Percentiles rank a stretch among this genome's conserved stretches.
These are phyloP conservation scores for Helotiales sp. DNA, from an alignment of 2,329 filamentous ascomycete species.

Conservation along the genomic window DNA sequence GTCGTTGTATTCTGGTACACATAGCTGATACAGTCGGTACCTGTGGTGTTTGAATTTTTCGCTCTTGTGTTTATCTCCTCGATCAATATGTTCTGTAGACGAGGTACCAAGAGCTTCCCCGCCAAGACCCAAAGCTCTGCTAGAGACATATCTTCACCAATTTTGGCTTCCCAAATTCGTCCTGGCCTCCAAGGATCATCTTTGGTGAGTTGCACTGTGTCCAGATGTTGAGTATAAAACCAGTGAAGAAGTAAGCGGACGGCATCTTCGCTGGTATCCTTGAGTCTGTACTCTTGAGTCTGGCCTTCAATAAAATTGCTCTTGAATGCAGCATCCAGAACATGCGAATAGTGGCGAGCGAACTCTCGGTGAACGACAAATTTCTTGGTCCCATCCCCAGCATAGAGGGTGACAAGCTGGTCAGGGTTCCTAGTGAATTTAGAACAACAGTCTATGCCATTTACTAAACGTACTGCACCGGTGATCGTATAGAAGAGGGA, in stretches of 20 bases:
- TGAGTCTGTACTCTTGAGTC: slow-evolving; percentile 22
- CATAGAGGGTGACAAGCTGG: slow-evolving; percentile 14
- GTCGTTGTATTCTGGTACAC: neutral
- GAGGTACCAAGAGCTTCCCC: slow-evolving; percentile 19
- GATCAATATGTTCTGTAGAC: slow-evolving; percentile 21
- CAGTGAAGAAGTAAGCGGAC: slow-evolving; percentile 22
- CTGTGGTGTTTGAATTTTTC: neutral
- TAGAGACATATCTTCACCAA: neutral
- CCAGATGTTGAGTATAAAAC: slow-evolving; percentile 23
- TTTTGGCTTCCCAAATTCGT: neutral
- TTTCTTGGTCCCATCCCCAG: neutral
- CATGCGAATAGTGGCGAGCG: slow-evolving; percentile 21
- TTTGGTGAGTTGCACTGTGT: neutral
- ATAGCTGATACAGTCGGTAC: too few relatives aligned
- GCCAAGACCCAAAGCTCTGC: slow-evolving; percentile 21
- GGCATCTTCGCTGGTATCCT: slow-evolving; percentile 1
- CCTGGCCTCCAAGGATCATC: too few relatives aligned
- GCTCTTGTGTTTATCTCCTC: neutral
- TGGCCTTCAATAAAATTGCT: slow-evolving; percentile 23
- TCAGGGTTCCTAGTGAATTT: neutral
- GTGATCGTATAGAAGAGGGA: too few relatives aligned
- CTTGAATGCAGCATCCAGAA: slow-evolving; percentile 19
- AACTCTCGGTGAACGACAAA: slow-evolving; percentile 26
- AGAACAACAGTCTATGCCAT: neutral
- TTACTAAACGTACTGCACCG: too few relatives aligned